Evolutionary conservation across 345 rosid species (phyloP), one percentile per base, ranked within the genome.

Genomic region (Acer campestre): DNA sequence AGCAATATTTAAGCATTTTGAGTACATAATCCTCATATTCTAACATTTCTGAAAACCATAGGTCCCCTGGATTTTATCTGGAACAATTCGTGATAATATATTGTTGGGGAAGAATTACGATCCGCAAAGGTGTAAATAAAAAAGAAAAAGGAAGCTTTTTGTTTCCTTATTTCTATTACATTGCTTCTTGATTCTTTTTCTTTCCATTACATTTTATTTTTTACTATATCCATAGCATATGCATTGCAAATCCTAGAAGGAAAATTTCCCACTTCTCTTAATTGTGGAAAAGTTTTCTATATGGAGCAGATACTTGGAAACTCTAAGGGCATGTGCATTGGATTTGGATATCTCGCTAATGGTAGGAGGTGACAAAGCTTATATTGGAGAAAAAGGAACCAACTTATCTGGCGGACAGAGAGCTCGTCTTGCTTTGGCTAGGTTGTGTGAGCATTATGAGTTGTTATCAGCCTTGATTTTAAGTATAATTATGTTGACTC

Each of bases 321-420:
- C 89, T 76, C 42, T 95, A 44, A 80, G 76, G 80, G 94, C 91
- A 40, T 93, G 99, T 73, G 88, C 99, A 75, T 79, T 95, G 77
- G 92, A 95, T 80, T 82, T 87, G 42, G 99, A 95, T 83, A 82
- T 92, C 80, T 93, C 98, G 59, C 77, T 78, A 62, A 93, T 93
- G 98, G 89, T 80, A 72, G 94, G 97, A 85, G 90, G 89, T 63
- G 99, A 95, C 83, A 83, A 89, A 94, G 88, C 97, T 75, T 79
- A 82, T 80, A 88, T 93, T 79, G 98, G 97, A 68, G 94, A 92
- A 75, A 93, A 93, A 86, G 99, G 98, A 78, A 76, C 82, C n/a
- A 93, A 93, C 86, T 88, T 95, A 83, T 95, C 99, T 20, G 98
- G 99, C 70, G 99, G 99, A 74, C 98, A 95, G 83, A 90, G 91